phyloP scores from a whole-genome alignment of 2,329 filamentous ascomycete species.

The Sordariomycetes sp. region DNA sequence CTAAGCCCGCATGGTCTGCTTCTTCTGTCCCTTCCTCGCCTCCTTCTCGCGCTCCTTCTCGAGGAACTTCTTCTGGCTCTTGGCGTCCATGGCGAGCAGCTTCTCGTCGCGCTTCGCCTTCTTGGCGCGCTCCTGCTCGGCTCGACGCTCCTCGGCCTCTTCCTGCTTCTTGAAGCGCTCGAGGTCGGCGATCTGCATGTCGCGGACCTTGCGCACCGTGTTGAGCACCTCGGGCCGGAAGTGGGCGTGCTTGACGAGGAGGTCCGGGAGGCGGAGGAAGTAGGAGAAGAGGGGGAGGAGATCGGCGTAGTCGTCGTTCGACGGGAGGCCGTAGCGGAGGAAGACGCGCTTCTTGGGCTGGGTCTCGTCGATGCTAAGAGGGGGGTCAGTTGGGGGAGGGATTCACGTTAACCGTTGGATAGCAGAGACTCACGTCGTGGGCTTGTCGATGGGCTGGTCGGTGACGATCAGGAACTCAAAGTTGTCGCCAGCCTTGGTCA shows the following conservation, averaged over 20 bases:
- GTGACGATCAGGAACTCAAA: constrained; percentile 83
- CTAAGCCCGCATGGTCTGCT: constrained; percentile 41
- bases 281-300: constrained; percentile 69
- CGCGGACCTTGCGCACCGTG: constrained; percentile 71
- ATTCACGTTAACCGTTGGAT: neutral
- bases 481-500: constrained; percentile 63
- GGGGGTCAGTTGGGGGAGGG: neutral
- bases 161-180: constrained; percentile 69
- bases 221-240: constrained; percentile 86
- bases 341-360: constrained; percentile 76
- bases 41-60: constrained; percentile 74
- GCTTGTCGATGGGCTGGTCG: constrained; percentile 83
- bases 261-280: constrained; percentile 78
- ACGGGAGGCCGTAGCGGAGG: constrained; percentile 62
- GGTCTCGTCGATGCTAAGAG: constrained; percentile 66
- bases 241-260: constrained; percentile 63
- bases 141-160: constrained; percentile 67
- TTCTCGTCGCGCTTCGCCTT: constrained; percentile 86
- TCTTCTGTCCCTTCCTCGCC: constrained; percentile 43
- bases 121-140: constrained; percentile 63
- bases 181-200: constrained; percentile 70
- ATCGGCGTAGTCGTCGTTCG: constrained; percentile 48
- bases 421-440: constrained; percentile 55
- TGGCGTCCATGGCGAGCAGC: constrained; percentile 64
- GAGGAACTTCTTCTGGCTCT: constrained; percentile 77